A percentile compares a stretch with the other conserved stretches of the same genome.
These are phyloP conservation scores for Starmerella sirachaensis DNA, from an alignment of 805 yeast genomes.

Conservation along the genomic window DNA sequence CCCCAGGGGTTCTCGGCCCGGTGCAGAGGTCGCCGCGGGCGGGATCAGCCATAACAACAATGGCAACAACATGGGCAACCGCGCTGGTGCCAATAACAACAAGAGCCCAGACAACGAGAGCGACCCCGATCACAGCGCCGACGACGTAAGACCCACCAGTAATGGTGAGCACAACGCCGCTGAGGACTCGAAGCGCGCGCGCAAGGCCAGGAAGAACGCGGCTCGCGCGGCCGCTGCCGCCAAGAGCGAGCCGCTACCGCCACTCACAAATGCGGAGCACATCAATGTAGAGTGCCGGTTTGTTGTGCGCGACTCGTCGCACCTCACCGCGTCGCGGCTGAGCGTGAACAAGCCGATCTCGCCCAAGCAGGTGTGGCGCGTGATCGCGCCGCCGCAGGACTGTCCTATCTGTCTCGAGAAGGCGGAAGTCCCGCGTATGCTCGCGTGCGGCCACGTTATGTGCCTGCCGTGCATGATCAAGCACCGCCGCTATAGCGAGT, in stretches of 20 bases:
- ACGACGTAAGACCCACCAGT: too few relatives aligned
- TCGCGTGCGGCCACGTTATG: constrained; percentile 84
- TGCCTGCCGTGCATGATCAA: constrained; percentile 74
- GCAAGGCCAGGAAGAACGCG: background rate
- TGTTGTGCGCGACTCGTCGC: constrained; percentile 55
- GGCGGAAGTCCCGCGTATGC: constrained; percentile 89
- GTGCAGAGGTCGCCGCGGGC: too few relatives aligned
- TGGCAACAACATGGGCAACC: background rate
- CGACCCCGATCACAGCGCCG: too few relatives aligned
- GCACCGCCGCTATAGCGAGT: constrained; percentile 38
- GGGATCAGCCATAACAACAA: background rate
- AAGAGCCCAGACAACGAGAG: too few relatives aligned
- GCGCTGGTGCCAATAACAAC: background rate
- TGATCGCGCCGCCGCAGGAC: constrained; percentile 56
- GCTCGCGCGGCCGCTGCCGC: background rate
- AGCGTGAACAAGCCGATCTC: constrained; percentile 40
- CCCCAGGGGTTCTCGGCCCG: too few relatives aligned
- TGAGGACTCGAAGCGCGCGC: background rate
- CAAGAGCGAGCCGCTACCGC: constrained; percentile 2
- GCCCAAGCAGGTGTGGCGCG: constrained; percentile 49
- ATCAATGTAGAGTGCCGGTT: constrained; percentile 79
- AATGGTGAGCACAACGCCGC: background rate
- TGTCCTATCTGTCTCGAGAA: constrained; percentile 88
- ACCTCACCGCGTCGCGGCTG: constrained; percentile 39
- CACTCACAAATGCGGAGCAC: constrained; percentile 20